Base-by-base conservation (phyloP, 2,329 filamentous ascomycete species). In the Colletotrichum theobromicola region DNA sequence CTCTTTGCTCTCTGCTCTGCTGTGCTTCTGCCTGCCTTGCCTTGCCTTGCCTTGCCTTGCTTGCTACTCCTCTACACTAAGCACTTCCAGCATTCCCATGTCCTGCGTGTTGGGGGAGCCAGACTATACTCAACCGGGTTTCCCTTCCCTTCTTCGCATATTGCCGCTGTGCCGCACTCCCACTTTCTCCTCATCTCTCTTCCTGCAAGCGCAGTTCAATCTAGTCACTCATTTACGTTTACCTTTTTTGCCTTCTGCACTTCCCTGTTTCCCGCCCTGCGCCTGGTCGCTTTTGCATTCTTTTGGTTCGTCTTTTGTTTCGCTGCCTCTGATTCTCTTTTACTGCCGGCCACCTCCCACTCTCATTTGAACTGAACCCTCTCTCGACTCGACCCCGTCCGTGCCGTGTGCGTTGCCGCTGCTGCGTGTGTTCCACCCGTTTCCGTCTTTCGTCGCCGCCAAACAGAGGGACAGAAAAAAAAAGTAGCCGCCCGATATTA, bases 301-400 rank as follows among this genome's bases (percentile, higher is more conserved):
- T 37, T 72, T 72, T 74, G 67, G 72, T 74, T 72, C 67, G 72
- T 62, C 72, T 67, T 46, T 71, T 62, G 67, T 74, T 74, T 67
- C 62, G 53, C 70, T 55, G 53, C 42, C 28, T 34, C 57, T 61
- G 18, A 32, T 32, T 61, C 21, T 61, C 30, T 24, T 21, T 34
- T 30, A 37, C 60, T 32, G 57, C 37, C 62, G 37, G 62, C 35
- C 37, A 50, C 24, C 62, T 30, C 35, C 62, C 37, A 37, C 37
- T 57, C 35, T 16, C 21, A 60, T 30, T 30, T 32, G 26, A 32
- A 61, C 57, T 53, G 15, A 18, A 24, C 21, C 5, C 26, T 50
- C 21, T 58, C 46, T 46, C 21, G 24, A 18, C 42, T 55, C 63
- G 42, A 55, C 46, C 42, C 42, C 34, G 7, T 30, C 12, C n/a